Conservation (phyloP, 108 stramenopile species). For the Aurantiochytrium sp. region DNA sequence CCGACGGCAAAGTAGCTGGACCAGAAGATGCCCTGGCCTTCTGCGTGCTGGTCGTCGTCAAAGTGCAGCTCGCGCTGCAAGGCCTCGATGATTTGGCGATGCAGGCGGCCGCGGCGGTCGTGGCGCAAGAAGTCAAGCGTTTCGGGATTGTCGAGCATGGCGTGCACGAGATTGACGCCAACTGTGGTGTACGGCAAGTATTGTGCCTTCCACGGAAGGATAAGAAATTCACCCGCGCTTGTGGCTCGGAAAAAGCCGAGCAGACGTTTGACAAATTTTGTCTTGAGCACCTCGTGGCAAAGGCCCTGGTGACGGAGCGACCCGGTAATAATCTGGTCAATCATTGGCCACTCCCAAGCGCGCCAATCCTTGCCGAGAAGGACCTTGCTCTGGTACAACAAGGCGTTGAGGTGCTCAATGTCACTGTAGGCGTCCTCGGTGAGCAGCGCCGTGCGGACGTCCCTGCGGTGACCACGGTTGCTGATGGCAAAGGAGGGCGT, state of each 20-base stretch:
- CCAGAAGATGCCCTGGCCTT: background rate
- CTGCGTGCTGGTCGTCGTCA: background rate
- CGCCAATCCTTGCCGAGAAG: slow-evolving; percentile 7
- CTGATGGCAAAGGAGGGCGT: background rate
- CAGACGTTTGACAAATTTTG: background rate
- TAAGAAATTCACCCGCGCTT: background rate
- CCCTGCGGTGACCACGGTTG: background rate
- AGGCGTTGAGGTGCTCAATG: background rate
- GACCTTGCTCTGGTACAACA: background rate
- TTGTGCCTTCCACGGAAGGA: background rate
- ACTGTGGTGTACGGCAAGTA: background rate
- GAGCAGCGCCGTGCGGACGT: background rate
- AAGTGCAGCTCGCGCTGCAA: background rate
- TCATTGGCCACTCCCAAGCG: background rate
- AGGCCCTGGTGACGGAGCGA: background rate
- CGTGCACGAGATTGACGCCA: background rate
- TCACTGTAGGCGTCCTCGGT: background rate
- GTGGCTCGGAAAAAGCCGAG: background rate
- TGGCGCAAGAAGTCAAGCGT: background rate
- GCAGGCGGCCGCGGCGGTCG: background rate
- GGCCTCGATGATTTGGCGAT: background rate
- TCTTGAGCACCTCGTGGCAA: background rate
- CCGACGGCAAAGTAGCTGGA: background rate
- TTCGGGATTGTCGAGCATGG: background rate
- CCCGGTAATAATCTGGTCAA: background rate